Conservation (phyloP, 768 basidiomycete species). For the Psilocybe cubensis region DNA sequence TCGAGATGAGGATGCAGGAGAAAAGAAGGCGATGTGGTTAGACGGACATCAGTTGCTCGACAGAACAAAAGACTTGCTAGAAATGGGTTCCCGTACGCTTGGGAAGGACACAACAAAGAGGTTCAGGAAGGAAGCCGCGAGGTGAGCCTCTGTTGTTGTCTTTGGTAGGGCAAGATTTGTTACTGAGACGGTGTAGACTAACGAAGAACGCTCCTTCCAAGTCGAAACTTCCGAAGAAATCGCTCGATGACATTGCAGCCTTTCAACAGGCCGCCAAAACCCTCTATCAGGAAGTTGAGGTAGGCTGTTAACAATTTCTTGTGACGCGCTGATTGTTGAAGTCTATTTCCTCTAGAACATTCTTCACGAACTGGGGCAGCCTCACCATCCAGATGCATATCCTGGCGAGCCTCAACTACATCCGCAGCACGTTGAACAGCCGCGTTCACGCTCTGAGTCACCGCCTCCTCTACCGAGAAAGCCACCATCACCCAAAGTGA, state of each 20-base stretch:
- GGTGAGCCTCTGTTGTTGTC: conserved; percentile 18
- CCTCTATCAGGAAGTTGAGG: conserved; percentile 28
- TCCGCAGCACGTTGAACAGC: conserved; percentile 16
- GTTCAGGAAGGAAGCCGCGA: conserved; percentile 29
- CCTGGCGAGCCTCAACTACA: conserved; percentile 8
- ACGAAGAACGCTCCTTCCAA: conserved; percentile 29
- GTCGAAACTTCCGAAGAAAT: conserved; percentile 28
- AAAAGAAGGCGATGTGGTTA: conserved; percentile 25
- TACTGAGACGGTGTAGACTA: conserved; percentile 16
- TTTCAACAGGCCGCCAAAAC: conserved; percentile 26
- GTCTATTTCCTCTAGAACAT: conserved; percentile 19
- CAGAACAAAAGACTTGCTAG: conserved; percentile 27
- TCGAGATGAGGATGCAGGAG: conserved; percentile 12
- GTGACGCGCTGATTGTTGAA: neutral
- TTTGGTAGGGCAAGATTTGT: neutral
- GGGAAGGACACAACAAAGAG: conserved; percentile 29
- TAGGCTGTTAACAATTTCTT: conserved; percentile 3
- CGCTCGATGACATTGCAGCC: conserved; percentile 17
- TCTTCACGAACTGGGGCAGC: conserved; percentile 23
- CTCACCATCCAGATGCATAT: conserved; percentile 13
- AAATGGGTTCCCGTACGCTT: conserved; percentile 22
- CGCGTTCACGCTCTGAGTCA: conserved; percentile 25
- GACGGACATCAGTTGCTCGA: conserved; percentile 25
- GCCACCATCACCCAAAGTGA: conserved; percentile 29
- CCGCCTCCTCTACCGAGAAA: conserved; percentile 28